Conservation (phyloP, 495 filamentous ascomycete species). For the Aspergillus ostianus region DNA sequence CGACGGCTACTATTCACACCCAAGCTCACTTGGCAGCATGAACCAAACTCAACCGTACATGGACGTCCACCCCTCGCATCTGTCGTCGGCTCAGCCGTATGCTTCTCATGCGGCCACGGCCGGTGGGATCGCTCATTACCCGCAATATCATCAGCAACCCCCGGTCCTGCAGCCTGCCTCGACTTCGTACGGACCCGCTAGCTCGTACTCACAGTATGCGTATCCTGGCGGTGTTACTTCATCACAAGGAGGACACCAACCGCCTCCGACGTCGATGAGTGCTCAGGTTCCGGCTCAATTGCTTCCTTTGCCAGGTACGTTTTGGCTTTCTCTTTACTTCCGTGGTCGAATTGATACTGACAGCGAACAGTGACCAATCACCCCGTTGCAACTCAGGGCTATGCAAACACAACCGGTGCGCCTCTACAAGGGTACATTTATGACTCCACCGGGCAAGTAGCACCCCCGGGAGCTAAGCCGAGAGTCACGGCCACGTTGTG, state of each 20-base stretch:
- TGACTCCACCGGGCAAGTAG: constrained; percentile 88
- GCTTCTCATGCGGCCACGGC: constrained; percentile 79
- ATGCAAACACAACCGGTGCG: constrained; percentile 49
- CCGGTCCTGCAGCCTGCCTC: constrained; percentile 79
- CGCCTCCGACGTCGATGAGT: constrained; percentile 67
- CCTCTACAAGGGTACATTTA: constrained; percentile 58
- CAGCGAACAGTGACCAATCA: constrained; percentile 43
- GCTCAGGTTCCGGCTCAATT: constrained; percentile 53
- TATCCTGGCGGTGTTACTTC: constrained; percentile 77
- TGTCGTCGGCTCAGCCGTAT: constrained; percentile 80
- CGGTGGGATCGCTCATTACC: constrained; percentile 65
- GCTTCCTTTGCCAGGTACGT: constrained; percentile 65
- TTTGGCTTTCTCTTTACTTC: not conserved
- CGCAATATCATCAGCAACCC: constrained; percentile 72
- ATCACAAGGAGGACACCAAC: constrained; percentile 64
- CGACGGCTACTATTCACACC: constrained; percentile 41
- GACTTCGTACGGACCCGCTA: constrained; percentile 64
- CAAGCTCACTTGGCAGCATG: constrained; percentile 65
- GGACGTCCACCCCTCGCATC: constrained; percentile 76
- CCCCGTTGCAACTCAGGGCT: constrained; percentile 42
- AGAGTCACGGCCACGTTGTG: constrained; percentile 94
- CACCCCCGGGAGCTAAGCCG: constrained; percentile 97
- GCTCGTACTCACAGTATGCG: constrained; percentile 66
- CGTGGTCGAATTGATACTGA: constrained; percentile 3
- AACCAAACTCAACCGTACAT: constrained; percentile 80